Evolutionary conservation across 306 rosid genomes (phyloP), one percentile per base, ranked within the genome.

Genomic region (Citrullus amarus): DNA sequence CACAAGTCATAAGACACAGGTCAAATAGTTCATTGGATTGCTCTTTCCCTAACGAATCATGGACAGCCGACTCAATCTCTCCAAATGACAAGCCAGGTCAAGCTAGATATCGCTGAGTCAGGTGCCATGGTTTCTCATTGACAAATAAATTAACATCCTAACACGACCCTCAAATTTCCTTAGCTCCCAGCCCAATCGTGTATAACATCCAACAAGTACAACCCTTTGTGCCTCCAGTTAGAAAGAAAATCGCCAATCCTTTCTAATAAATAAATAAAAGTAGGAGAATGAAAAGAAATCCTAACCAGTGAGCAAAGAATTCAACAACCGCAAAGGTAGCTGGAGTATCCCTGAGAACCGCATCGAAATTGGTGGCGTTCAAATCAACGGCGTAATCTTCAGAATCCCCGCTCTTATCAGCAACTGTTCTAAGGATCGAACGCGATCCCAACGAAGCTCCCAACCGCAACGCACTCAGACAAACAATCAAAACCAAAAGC

Each of bases 231-330:
- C 44, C 30, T 44, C 18, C 9, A 28, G 18, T 56, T 5, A 53
- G 9, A 74, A 53, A 34, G 9, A 32, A 74, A 74, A 74, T 8
- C 13, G 17, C 46, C 15, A 30, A 74, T 20, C 32, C 5, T 8
- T 15, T 51, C 61, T 6, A 32, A 53, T 10, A 43, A 17, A 30
- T 39, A 50, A 74, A 5, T 43, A 32, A 1, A 18, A 3, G 48
- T 8, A 28, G 3, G 17, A 76, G 2, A 75, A 32, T 8, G 60
- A 6, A 61, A 18, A 63, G 20, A 44, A 78, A 6, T 14, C 25
- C 70, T 88, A 44, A 96, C 99, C 99, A 96, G 79, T 88, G 81
- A 39, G 99, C 98, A 67, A 87, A 92, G 87, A 96, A 96, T 69
- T 96, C 93, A 51, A 96, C 99, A 43, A 96, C 63, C 56, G 96